Percentiles rank a stretch among this genome's conserved stretches.
phyloP scores from a whole-genome alignment of 768 basidiomycete species.

The Naganishia randhawae region DNA sequence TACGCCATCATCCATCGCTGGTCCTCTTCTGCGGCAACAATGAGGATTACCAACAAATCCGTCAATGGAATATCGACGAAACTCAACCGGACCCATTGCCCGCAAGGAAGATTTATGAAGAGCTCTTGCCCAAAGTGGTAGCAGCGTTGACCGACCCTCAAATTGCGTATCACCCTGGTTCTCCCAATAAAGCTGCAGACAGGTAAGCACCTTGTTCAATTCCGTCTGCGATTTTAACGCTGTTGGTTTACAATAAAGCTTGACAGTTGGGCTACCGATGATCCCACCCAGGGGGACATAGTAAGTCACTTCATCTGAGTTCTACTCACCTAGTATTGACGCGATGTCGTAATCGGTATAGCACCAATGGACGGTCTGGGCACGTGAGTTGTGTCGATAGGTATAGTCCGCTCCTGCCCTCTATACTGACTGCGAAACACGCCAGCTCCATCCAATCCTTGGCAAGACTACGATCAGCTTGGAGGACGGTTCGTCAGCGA shows the following conservation, averaged over 20 bases:
- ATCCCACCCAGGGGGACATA: conserved; percentile 23
- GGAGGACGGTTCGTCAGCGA: conserved; percentile 27
- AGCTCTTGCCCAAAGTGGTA: conserved; percentile 72
- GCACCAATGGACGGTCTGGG: conserved; percentile 29
- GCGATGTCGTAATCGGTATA: not conserved
- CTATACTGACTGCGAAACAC: not conserved
- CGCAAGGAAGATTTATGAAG: conserved; percentile 66
- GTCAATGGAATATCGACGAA: conserved; percentile 16
- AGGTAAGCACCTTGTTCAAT: conserved; percentile 8
- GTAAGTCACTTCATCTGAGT: not conserved
- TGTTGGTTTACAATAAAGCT: not conserved
- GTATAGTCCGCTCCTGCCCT: not conserved
- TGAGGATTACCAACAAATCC: conserved; percentile 82
- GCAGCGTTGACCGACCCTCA: conserved; percentile 56
- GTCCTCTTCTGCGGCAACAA: conserved; percentile 71
- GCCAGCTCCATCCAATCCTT: conserved; percentile 22
- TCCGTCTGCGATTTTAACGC: not conserved
- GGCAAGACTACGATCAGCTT: conserved; percentile 25
- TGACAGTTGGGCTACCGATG: conserved; percentile 21
- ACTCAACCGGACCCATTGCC: conserved; percentile 1
- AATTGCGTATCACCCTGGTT: conserved; percentile 76
- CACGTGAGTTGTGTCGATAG: not conserved
- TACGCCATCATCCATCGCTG: conserved; percentile 81
- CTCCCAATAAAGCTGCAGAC: conserved; percentile 54
- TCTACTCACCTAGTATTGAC: not conserved